Conservation (phyloP, 2,329 filamentous ascomycete species). For the Pyricularia sp. region DNA sequence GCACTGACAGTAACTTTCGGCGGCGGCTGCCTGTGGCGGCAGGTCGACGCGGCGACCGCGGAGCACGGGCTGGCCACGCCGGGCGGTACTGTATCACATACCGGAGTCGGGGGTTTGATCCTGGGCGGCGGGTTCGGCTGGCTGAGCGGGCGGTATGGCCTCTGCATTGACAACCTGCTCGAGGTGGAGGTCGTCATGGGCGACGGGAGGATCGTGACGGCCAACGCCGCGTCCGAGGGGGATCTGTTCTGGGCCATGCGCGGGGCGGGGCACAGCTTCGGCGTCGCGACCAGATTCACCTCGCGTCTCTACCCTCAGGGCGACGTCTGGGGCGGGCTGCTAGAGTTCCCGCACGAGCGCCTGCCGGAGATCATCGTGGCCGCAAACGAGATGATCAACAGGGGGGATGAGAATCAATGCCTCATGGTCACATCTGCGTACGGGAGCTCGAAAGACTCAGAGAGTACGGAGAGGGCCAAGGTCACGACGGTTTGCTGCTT, state of each 20-base stretch:
- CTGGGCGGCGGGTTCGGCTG: conserved; percentile 47
- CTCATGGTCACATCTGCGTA: conserved; percentile 7
- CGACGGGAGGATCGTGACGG: conserved; percentile 20
- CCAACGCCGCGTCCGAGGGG: conserved; percentile 23
- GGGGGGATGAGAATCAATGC: conserved; percentile 10
- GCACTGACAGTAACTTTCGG: conserved; percentile 32
- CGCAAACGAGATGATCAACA: conserved; percentile 15
- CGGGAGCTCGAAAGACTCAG: conserved; percentile 14
- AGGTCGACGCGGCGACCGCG: conserved; percentile 38
- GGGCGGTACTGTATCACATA: conserved; percentile 49
- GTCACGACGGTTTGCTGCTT: conserved; percentile 18
- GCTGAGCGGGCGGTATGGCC: conserved; percentile 38
- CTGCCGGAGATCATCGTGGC: conserved; percentile 17
- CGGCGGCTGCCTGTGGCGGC: conserved; percentile 39
- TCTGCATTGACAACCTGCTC: conserved; percentile 29
- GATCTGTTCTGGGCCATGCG: conserved; percentile 28
- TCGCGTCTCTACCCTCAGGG: conserved; percentile 18
- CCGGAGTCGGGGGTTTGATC: conserved; percentile 45
- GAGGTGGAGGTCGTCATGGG: conserved; percentile 26
- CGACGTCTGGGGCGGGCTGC: conserved; percentile 17
- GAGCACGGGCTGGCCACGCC: conserved; percentile 42
- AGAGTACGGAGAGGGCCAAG: conserved; percentile 13
- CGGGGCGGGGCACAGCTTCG: conserved; percentile 28
- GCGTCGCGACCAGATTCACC: conserved; percentile 27
- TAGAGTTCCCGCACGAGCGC: conserved; percentile 14